These are phyloP conservation scores for Manihot esculenta DNA, from an alignment of 441 rosid genomes.

Conservation along the genomic window DNA sequence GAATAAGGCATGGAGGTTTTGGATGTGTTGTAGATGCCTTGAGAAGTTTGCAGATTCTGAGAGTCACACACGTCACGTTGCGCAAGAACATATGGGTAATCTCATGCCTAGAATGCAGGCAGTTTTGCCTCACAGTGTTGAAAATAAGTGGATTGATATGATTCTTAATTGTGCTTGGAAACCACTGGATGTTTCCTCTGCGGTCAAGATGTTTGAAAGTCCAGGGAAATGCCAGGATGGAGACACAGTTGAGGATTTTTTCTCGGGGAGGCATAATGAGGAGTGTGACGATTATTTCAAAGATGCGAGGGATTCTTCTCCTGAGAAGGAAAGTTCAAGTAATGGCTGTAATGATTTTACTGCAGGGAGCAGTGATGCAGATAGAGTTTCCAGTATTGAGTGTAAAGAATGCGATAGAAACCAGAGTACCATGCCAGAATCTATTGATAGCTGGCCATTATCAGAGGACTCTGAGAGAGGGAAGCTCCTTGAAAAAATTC, in stretches of 20 bases:
- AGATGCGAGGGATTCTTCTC: conserved; percentile 83
- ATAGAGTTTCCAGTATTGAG: conserved; percentile 31
- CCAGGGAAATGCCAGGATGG: conserved; percentile 42
- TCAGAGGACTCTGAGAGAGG: conserved; percentile 74
- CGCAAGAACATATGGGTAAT: conserved; percentile 74
- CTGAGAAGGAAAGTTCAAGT: conserved; percentile 50
- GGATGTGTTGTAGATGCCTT: conserved; percentile 71
- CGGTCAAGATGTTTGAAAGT: conserved; percentile 51
- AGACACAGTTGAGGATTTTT: conserved; percentile 43
- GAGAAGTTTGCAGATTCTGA: conserved; percentile 63
- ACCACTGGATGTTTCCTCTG: conserved; percentile 75
- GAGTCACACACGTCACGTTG: conserved; percentile 73
- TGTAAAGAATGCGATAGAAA: conserved; percentile 45
- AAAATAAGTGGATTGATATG: conserved; percentile 70
- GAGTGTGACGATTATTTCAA: conserved; percentile 64
- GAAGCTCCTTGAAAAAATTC: conserved; percentile 76
- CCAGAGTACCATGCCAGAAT: conserved; percentile 31
- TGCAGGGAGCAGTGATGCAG: conserved; percentile 33
- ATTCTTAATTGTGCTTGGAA: conserved; percentile 73
- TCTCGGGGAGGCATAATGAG: conserved; percentile 37
- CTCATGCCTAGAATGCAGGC: conserved; percentile 68
- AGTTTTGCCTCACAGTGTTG: conserved; percentile 72
- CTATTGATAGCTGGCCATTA: conserved; percentile 64
- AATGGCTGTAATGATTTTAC: conserved; percentile 38
- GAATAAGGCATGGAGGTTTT: conserved; percentile 72